Percentiles rank a stretch among this genome's conserved stretches.
Evolutionary conservation across 1,284 basidiomycete species (phyloP).

Genomic region (Inonotus obliquus): DNA sequence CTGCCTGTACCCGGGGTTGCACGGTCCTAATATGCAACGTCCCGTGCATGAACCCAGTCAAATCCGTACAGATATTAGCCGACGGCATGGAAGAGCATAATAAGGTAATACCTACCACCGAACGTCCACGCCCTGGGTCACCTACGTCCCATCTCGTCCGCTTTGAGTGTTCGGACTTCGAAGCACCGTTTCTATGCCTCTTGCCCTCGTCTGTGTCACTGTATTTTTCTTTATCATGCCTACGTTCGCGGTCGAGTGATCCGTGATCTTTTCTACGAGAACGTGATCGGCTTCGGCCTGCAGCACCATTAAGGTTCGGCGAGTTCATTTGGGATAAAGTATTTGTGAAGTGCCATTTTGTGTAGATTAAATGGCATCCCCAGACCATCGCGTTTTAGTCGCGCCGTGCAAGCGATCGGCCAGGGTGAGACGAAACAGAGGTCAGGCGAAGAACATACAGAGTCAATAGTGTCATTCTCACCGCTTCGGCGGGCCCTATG

Average conservation of each 20-base stretch:
- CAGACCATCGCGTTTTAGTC: slow-evolving; percentile 6
- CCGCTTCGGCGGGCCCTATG: neutral
- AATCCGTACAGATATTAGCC: neutral
- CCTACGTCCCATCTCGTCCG: slow-evolving; percentile 14
- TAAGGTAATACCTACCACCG: neutral
- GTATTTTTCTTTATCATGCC: neutral
- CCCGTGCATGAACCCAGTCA: neutral
- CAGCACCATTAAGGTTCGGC: neutral
- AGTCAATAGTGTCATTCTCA: neutral
- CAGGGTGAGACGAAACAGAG: slow-evolving; percentile 11
- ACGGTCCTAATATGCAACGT: neutral
- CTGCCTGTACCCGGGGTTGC: neutral
- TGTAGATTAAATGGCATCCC: slow-evolving; percentile 6
- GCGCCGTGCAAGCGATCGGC: slow-evolving; percentile 2
- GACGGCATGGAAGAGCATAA: neutral
- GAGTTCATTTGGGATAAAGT: neutral
- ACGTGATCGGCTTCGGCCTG: slow-evolving; percentile 9
- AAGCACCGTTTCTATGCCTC: neutral
- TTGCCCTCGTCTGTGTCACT: neutral
- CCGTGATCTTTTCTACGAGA: neutral
- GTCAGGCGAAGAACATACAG: neutral
- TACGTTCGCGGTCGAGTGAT: neutral
- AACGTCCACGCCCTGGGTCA: slow-evolving; percentile 3
- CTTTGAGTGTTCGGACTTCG: neutral
- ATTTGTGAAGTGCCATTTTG: neutral